phyloP scores from a whole-genome alignment of 2,329 filamentous ascomycete species.

The Aaosphaeria arxii region DNA sequence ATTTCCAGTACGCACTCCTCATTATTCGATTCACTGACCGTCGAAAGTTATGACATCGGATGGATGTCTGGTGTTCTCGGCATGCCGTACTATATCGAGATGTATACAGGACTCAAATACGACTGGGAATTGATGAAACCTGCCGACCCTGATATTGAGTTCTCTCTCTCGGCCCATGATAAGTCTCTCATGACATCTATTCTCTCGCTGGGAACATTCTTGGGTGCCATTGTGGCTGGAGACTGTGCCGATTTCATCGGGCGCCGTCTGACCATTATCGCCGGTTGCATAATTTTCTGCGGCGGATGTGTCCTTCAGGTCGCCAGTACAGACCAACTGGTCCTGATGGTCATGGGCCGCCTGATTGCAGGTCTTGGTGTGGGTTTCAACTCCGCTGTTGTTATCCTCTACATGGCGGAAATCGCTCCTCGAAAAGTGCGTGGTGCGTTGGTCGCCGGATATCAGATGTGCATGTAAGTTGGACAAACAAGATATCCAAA shows the following conservation, averaged over 20 bases:
- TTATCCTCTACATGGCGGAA: conserved; percentile 78
- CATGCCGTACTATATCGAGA: conserved; percentile 31
- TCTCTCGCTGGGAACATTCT: conserved; percentile 76
- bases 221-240: conserved; percentile 70
- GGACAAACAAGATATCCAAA: conserved; percentile 67
- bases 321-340: conserved; percentile 25
- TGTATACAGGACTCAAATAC: not conserved
- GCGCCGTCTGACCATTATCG: conserved; percentile 60
- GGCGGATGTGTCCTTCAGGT: conserved; percentile 37
- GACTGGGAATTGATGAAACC: not conserved
- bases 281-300: conserved; percentile 34
- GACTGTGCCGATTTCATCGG: conserved; percentile 65
- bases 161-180: conserved; percentile 49
- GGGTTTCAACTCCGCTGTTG: conserved; percentile 37
- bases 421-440: conserved; percentile 70
- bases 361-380: conserved; percentile 40
- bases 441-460: conserved; percentile 74
- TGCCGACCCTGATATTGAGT: not conserved
- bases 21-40: not conserved
- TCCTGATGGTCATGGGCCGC: conserved; percentile 37
- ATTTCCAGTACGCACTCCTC: not conserved
- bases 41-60: conserved; percentile 64
- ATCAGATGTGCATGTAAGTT: conserved; percentile 79
- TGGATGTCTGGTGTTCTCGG: conserved; percentile 67
- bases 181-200: conserved; percentile 77